Percentiles rank a stretch among this genome's conserved stretches.
These are phyloP conservation scores for Chaetomium sp. DNA, from an alignment of 2,329 filamentous ascomycete genomes.

Conservation along the genomic window DNA sequence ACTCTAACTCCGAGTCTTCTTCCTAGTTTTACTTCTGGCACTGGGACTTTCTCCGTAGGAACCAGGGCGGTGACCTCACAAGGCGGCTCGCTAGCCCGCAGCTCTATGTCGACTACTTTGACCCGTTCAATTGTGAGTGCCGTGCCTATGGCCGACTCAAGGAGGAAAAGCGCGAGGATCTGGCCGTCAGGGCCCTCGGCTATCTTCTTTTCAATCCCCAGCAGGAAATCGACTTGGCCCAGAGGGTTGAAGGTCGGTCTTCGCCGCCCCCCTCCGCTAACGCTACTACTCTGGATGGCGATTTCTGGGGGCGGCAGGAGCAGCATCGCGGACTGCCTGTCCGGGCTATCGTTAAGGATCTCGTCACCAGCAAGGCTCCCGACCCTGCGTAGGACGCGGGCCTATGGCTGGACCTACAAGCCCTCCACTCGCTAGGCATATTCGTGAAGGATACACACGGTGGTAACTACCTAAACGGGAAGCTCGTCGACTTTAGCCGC, in stretches of 20 bases:
- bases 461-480: constrained; percentile 1
- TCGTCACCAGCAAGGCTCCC: neutral
- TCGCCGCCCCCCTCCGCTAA: neutral
- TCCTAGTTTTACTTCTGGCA: constrained; percentile 4
- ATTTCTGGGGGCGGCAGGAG: constrained; percentile 7
- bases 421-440: constrained; percentile 6
- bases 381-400: neutral
- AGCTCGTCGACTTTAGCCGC: constrained; percentile 11
- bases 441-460: neutral
- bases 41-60: neutral
- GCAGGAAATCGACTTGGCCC: constrained; percentile 6
- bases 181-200: constrained; percentile 10
- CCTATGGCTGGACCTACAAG: constrained; percentile 11
- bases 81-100: constrained; percentile 1
- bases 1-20: constrained; percentile 1
- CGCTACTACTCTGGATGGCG: neutral
- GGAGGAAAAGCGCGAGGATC: constrained; percentile 9
- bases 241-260: neutral
- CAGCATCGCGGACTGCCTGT: constrained; percentile 11
- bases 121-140: constrained; percentile 17
- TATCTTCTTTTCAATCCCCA: constrained; percentile 12
- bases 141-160: constrained; percentile 18
- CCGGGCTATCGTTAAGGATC: constrained; percentile 14
- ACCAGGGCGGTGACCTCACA: neutral
- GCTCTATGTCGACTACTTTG: constrained; percentile 12